phyloP scores from a whole-genome alignment of 306 rosid species.

The Malus fusca region DNA sequence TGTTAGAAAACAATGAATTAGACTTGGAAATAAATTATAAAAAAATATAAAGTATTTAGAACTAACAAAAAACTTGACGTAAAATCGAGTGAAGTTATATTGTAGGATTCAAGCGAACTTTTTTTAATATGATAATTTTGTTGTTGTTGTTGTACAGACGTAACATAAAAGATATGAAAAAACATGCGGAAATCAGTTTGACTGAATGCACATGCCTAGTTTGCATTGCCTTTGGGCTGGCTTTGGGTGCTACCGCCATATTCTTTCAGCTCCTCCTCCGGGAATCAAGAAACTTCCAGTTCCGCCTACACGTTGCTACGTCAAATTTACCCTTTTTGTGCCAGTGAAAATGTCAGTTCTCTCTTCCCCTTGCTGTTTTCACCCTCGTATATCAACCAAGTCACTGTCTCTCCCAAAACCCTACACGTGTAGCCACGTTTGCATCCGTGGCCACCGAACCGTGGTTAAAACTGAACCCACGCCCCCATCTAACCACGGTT shows the following conservation, averaged over 20 bases:
- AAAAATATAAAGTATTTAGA: no score
- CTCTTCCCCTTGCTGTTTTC: not conserved
- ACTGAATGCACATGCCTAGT: no score
- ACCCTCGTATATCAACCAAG: not conserved
- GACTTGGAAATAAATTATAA: no score
- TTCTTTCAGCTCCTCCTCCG: not conserved
- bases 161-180: no score
- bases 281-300: slow-evolving; percentile 32
- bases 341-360: slow-evolving; percentile 10
- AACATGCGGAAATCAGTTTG: no score
- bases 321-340: slow-evolving; percentile 12
- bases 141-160: no score
- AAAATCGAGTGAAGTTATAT: no score
- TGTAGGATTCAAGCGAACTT: fast-evolving
- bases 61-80: no score
- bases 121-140: no score
- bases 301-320: slow-evolving; percentile 37
- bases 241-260: not conserved
- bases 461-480: not conserved
- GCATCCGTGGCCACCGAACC: not conserved
- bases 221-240: no score
- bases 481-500: not conserved
- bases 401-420: not conserved
- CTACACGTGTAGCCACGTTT: slow-evolving; percentile 50
- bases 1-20: no score